These are phyloP conservation scores for Vitis hybrid DNA, from an alignment of 177 flowering plant genomes.

Conservation along the genomic window DNA sequence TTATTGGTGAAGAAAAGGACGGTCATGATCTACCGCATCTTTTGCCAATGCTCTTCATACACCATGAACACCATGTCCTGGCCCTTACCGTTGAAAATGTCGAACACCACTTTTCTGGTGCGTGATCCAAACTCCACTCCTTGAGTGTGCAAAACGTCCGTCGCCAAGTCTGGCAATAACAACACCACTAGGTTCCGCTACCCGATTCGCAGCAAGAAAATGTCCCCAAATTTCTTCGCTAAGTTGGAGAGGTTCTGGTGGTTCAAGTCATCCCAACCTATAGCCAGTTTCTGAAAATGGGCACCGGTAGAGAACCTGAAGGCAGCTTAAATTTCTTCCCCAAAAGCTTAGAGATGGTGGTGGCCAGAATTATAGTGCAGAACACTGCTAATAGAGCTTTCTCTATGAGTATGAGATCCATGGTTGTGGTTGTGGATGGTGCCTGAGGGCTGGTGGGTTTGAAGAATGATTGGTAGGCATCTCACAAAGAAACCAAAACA, in stretches of 20 bases:
- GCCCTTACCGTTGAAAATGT: slow-evolving; percentile 78
- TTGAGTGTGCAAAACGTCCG: slow-evolving; percentile 75
- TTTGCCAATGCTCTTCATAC: slow-evolving; percentile 87
- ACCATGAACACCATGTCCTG: slow-evolving; percentile 89
- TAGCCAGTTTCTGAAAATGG: slow-evolving; percentile 79
- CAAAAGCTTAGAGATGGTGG: slow-evolving; percentile 46
- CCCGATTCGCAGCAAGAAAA: slow-evolving; percentile 59
- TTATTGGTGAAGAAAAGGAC: slow-evolving; percentile 86
- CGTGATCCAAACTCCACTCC: slow-evolving; percentile 84
- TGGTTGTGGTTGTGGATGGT: not conserved
- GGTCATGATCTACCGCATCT: slow-evolving; percentile 84
- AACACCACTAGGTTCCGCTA: slow-evolving; percentile 77
- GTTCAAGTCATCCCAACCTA: slow-evolving; percentile 84
- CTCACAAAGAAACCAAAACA: too few species aligned
- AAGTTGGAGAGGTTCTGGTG: slow-evolving; percentile 69
- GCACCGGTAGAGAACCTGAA: slow-evolving; percentile 68
- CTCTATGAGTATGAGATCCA: slow-evolving; percentile 70
- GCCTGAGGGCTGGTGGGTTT: too few species aligned
- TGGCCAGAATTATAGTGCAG: slow-evolving; percentile 41
- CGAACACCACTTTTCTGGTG: slow-evolving; percentile 76
- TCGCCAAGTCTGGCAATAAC: slow-evolving; percentile 68
- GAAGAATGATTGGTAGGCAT: too few species aligned
- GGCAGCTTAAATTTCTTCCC: slow-evolving; percentile 71
- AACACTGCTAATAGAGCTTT: slow-evolving; percentile 53
- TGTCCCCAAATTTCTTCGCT: slow-evolving; percentile 61